These are phyloP conservation scores for Lophium mytilinum DNA, from an alignment of 495 filamentous ascomycete species.

Conservation along the genomic window DNA sequence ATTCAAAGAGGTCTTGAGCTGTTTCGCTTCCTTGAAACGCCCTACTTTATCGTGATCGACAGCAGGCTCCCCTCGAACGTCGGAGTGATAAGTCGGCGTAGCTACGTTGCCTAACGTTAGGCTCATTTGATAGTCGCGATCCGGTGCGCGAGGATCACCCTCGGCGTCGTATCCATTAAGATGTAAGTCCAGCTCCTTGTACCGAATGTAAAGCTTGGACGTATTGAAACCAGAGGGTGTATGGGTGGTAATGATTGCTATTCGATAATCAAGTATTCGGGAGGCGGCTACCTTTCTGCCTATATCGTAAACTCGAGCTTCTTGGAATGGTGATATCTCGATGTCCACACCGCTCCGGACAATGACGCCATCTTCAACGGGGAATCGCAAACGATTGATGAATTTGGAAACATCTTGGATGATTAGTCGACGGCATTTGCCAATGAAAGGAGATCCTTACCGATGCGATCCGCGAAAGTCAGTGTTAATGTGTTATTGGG, in stretches of 20 bases:
- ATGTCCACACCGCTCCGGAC: not conserved
- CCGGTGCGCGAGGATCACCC: not conserved
- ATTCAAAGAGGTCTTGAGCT: not conserved
- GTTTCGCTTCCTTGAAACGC: slow-evolving; percentile 3
- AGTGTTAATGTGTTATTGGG: slow-evolving; percentile 5
- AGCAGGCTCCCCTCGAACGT: slow-evolving; percentile 3
- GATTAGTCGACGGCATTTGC: not conserved
- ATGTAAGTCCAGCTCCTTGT: slow-evolving; percentile 6
- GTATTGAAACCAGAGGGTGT: not conserved
- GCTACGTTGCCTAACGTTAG: slow-evolving; percentile 1
- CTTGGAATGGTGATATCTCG: not conserved
- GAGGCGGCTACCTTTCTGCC: not conserved
- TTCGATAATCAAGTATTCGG: slow-evolving; percentile 3
- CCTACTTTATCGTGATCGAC: slow-evolving; percentile 2
- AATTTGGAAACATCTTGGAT: not conserved
- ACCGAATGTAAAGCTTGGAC: slow-evolving; percentile 11
- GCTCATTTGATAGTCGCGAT: slow-evolving; percentile 1
- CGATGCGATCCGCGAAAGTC: not conserved
- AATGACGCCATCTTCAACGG: slow-evolving; percentile 5
- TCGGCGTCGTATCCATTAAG: slow-evolving; percentile 1
- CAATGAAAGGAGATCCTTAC: not conserved
- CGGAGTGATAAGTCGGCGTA: slow-evolving; percentile 7
- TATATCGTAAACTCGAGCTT: slow-evolving; percentile 5
- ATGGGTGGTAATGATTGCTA: not conserved
- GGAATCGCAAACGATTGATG: slow-evolving; percentile 6